These are phyloP conservation scores for Podaxis carcinomalis DNA, from an alignment of 768 basidiomycete species.

Conservation along the genomic window DNA sequence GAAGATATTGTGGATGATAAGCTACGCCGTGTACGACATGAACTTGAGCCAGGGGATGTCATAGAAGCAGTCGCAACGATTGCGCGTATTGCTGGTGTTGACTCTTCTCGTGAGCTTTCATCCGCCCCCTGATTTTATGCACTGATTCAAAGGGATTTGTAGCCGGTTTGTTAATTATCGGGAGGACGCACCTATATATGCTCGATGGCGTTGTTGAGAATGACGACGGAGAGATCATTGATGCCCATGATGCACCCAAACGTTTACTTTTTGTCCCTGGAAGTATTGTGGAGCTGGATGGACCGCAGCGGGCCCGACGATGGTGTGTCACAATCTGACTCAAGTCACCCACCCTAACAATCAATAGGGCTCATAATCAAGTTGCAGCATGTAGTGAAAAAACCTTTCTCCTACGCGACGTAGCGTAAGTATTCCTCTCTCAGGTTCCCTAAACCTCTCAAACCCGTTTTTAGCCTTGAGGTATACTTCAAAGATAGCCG, in stretches of 20 bases:
- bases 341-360: background rate
- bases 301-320: slow-evolving; percentile 74
- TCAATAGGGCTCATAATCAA: slow-evolving; percentile 69
- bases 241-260: slow-evolving; percentile 80
- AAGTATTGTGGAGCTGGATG: slow-evolving; percentile 74
- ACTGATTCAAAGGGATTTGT: background rate
- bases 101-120: slow-evolving; percentile 76
- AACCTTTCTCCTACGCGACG: slow-evolving; percentile 86
- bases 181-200: slow-evolving; percentile 83
- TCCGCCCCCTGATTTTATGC: background rate
- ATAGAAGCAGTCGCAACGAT: slow-evolving; percentile 87
- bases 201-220: slow-evolving; percentile 86
- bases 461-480: slow-evolving; percentile 55
- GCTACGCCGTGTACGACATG: slow-evolving; percentile 79
- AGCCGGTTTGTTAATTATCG: slow-evolving; percentile 89
- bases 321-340: slow-evolving; percentile 49
- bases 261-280: slow-evolving; percentile 82
- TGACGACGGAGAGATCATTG: slow-evolving; percentile 84
- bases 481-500: slow-evolving; percentile 92
- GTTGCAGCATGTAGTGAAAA: slow-evolving; percentile 76
- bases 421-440: slow-evolving; percentile 57
- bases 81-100: slow-evolving; percentile 84
- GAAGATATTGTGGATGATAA: slow-evolving; percentile 88
- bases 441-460: background rate
- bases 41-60: slow-evolving; percentile 84